These are phyloP conservation scores for Talaromyces atroroseus DNA, from an alignment of 2,329 filamentous ascomycete genomes.

Conservation along the genomic window DNA sequence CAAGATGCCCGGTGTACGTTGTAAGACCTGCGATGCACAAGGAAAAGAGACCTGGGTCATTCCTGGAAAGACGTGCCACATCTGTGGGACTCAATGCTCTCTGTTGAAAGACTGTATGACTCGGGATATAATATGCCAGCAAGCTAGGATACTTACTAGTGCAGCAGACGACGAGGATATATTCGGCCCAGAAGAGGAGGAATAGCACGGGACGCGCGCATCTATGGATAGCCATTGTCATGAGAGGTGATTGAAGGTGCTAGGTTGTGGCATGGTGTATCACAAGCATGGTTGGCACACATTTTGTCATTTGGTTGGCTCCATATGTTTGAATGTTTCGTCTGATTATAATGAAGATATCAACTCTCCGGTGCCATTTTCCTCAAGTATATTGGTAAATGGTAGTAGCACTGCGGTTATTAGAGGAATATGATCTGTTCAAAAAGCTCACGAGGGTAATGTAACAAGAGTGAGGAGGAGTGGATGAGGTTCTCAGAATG, in stretches of 20 bases:
- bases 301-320: background rate
- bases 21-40: constrained; percentile 3
- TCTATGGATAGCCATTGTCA: background rate
- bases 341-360: background rate
- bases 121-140: background rate
- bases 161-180: background rate
- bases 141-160: background rate
- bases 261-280: background rate
- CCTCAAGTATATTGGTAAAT: background rate
- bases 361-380: background rate
- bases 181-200: background rate
- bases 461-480: background rate
- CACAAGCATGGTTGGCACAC: background rate
- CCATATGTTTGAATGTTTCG: background rate
- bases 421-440: background rate
- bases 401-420: background rate
- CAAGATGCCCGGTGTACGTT: constrained; percentile 12
- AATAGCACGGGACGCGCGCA: background rate
- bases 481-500: background rate
- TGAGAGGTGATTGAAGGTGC: background rate
- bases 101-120: constrained; percentile 1
- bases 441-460: background rate
- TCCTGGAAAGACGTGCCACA: constrained; percentile 11
- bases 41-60: constrained; percentile 15
- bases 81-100: constrained; percentile 11